phyloP scores from a whole-genome alignment of 2,329 filamentous ascomycete genomes.

The Aspergillus sp. region DNA sequence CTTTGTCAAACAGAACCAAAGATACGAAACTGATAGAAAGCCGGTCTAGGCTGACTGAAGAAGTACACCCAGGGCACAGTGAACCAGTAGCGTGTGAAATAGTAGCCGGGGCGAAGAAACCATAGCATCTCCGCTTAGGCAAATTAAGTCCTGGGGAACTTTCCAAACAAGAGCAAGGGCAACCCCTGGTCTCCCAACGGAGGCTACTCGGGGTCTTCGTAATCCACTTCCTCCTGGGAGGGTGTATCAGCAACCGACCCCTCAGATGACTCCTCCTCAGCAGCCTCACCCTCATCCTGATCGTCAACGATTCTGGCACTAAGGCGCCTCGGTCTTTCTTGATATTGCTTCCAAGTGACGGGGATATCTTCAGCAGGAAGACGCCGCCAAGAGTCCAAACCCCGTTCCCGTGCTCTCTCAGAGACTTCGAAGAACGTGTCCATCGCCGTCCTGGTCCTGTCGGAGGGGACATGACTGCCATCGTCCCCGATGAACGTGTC shows the following conservation, averaged over 20 bases:
- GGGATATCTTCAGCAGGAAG: conserved; percentile 19
- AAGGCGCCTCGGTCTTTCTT: neutral
- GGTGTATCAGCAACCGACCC: neutral
- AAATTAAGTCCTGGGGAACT: no score
- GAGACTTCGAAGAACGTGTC: conserved; percentile 18
- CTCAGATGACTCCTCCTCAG: neutral
- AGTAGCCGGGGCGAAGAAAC: no score
- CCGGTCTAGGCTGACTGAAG: no score
- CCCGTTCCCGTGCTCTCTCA: conserved; percentile 9
- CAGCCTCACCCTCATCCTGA: neutral
- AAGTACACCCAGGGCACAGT: no score
- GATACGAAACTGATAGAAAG: no score
- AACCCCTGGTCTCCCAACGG: neutral
- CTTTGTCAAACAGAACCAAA: neutral
- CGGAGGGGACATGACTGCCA: conserved; percentile 11
- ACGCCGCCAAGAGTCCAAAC: conserved; percentile 17
- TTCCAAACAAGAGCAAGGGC: no score
- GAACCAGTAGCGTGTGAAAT: no score
- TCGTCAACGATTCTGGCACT: neutral
- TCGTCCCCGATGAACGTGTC: conserved; percentile 19
- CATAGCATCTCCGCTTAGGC: no score
- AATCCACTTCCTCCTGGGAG: neutral
- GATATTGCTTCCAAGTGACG: conserved; percentile 10
- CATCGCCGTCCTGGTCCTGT: conserved; percentile 13
- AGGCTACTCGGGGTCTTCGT: neutral